Evolutionary conservation across 1,284 basidiomycete genomes (phyloP).

Genomic region (Meira miltonrushii): DNA sequence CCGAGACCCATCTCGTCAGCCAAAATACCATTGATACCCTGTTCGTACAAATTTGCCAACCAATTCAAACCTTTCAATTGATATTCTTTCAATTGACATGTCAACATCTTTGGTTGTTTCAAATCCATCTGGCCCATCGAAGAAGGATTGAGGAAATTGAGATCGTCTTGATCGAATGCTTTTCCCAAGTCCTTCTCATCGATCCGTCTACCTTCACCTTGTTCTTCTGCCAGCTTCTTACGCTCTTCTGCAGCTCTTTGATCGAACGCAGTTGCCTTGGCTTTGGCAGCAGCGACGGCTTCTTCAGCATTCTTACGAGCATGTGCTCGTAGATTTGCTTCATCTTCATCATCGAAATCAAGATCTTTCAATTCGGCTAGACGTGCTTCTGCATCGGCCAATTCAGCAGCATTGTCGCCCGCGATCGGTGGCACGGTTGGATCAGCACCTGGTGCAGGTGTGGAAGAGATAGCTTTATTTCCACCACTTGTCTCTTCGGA

Average conservation of each 20-base stretch:
- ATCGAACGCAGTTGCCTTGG: constrained; percentile 81
- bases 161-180: constrained; percentile 66
- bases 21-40: constrained; percentile 67
- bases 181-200: constrained; percentile 43
- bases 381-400: constrained; percentile 27
- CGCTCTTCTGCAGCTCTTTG: constrained; percentile 71
- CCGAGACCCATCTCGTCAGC: constrained; percentile 75
- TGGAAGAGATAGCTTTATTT: constrained; percentile 26
- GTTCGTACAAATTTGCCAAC: constrained; percentile 95
- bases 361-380: constrained; percentile 65
- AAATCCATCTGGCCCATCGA: constrained; percentile 75
- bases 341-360: constrained; percentile 92
- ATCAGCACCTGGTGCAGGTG: constrained; percentile 35
- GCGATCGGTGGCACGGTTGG: constrained; percentile 64
- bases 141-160: constrained; percentile 98
- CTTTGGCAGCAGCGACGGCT: constrained; percentile 73
- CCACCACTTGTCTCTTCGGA: constrained; percentile 58
- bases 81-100: constrained; percentile 95
- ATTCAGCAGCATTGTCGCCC: constrained; percentile 57
- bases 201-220: constrained; percentile 50
- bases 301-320: constrained; percentile 85
- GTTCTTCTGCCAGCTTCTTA: constrained; percentile 62
- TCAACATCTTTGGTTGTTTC: constrained; percentile 90
- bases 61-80: constrained; percentile 97
- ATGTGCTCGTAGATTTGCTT: constrained; percentile 80